Percentiles rank a stretch among this genome's conserved stretches.
These are phyloP conservation scores for Boletellus ananiceps DNA, from an alignment of 768 basidiomycete species.

Conservation along the genomic window DNA sequence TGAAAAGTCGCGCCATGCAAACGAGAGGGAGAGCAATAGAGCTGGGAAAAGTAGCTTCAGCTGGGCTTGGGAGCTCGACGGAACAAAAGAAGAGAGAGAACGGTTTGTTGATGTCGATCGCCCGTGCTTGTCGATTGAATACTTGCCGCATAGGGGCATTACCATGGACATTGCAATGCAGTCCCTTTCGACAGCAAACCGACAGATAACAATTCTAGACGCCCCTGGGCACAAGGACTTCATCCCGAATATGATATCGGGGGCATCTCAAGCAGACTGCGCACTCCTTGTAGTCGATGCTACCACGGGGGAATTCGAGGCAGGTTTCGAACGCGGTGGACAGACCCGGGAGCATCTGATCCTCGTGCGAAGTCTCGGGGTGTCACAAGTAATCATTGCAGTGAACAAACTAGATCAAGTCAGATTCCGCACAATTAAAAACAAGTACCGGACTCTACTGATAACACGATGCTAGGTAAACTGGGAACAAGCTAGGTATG, in stretches of 20 bases:
- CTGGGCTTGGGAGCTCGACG: constrained; percentile 98
- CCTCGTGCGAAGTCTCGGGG: constrained; percentile 88
- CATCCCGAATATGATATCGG: constrained; percentile 99
- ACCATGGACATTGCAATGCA: constrained; percentile 96
- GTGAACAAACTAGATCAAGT: constrained; percentile 96
- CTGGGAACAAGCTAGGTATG: constrained; percentile 80
- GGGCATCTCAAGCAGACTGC: constrained; percentile 94
- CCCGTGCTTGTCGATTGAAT: constrained; percentile 7
- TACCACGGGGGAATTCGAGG: constrained; percentile 88
- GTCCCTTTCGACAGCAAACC: constrained; percentile 64
- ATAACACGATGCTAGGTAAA: constrained; percentile 54
- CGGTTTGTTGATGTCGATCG: constrained; percentile 46
- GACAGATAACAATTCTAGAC: constrained; percentile 89
- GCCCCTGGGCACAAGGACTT: constrained; percentile 98
- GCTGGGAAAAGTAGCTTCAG: constrained; percentile 94
- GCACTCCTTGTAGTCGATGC: constrained; percentile 93
- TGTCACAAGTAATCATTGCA: constrained; percentile 85
- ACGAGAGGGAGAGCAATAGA: constrained; percentile 86
- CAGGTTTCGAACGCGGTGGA: constrained; percentile 89
- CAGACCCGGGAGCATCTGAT: constrained; percentile 94
- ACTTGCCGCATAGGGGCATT: constrained; percentile 62
- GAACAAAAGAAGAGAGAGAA: constrained; percentile 87
- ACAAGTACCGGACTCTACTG: not conserved
- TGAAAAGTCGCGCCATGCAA: constrained; percentile 77
- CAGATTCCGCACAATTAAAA: constrained; percentile 15